Base-by-base conservation (phyloP, 768 basidiomycete species). In the Termitomyces sp. region DNA sequence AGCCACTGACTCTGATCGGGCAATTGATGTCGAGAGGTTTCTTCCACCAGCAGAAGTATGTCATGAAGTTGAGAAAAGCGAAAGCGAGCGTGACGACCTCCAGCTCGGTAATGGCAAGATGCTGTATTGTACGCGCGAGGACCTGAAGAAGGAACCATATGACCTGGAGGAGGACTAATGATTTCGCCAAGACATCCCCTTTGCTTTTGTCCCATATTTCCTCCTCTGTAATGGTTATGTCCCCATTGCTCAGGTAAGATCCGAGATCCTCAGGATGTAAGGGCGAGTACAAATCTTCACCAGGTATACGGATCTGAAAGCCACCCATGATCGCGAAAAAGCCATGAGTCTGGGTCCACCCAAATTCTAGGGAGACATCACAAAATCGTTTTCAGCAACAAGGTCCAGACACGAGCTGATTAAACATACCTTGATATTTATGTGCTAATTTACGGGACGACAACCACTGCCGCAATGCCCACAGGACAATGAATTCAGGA, bases 21-120 rank as follows among this genome's bases (percentile, higher is more conserved):
- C 54, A 63, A 1, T 48, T 38, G 10, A 73, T 66, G 45, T 69
- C 62, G 8, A 67, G 60, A 10, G 74, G 74, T 52, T 75, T 75
- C 40, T 73, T 59, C 69, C 68, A 71, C 73, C 74, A 75, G 40
- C 70, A 61, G 21, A 59, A 52, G 49, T 75, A 74, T 31, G 63
- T 69, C 44, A 68, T 42, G n/a, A 62, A 42, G 43, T 68, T 72
- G 38, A 71, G 50, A 10, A 62, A 25, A 0, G 67, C 61, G 52
- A 64, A 69, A 4, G 66, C 71, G 9, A 72, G 43, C 9, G 71
- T 72, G 17, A 61, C 64, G 11, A 74, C 29, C 56, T 75, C 73
- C 3, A 74, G 53, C 51, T 69, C 65, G 0, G 70, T 66, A 19
- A 74, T 54, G 2, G 57, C 47, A 14, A 73, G 64, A 42, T 58